phyloP scores from a whole-genome alignment of 768 basidiomycete species.

The Leucosporidium scottii region DNA sequence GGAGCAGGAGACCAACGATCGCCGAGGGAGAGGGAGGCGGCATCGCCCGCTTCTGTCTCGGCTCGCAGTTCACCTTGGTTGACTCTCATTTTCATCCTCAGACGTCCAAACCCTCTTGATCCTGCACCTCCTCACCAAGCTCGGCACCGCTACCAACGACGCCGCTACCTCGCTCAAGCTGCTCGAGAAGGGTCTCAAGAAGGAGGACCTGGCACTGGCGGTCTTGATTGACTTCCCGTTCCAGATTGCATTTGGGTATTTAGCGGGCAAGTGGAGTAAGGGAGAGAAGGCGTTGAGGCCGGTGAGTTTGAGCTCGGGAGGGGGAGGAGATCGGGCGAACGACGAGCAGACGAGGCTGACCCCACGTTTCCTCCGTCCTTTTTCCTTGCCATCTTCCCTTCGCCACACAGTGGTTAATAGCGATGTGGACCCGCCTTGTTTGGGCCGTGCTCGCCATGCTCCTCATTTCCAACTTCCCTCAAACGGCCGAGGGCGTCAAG shows the following conservation, averaged over 20 bases:
- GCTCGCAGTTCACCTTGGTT: too few relatives aligned
- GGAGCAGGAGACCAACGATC: not conserved
- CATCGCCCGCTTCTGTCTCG: too few relatives aligned
- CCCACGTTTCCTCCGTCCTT: constrained; percentile 29
- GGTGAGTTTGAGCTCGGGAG: constrained; percentile 7
- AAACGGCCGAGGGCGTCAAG: constrained; percentile 39
- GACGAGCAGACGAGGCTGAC: too few relatives aligned
- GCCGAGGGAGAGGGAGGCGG: not conserved
- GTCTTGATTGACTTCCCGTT: constrained; percentile 97
- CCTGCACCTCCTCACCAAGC: constrained; percentile 82
- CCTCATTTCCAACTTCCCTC: constrained; percentile 79
- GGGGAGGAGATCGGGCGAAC: too few relatives aligned
- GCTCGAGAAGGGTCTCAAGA: constrained; percentile 90
- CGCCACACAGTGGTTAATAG: constrained; percentile 65
- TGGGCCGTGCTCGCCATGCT: constrained; percentile 67
- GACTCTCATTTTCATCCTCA: constrained; percentile 41
- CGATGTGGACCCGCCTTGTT: constrained; percentile 77
- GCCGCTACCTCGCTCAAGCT: constrained; percentile 84
- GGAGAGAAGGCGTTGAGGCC: constrained; percentile 71
- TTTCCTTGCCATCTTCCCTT: not conserved
- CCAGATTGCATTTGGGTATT: constrained; percentile 89
- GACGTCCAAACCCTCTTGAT: constrained; percentile 83
- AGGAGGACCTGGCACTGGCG: constrained; percentile 91
- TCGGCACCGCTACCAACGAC: constrained; percentile 91
- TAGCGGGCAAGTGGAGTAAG: constrained; percentile 83